A percentile compares a stretch with the other conserved stretches of the same genome.
Evolutionary conservation across 768 basidiomycete species (phyloP).

Genomic region (Kwoniella sp.): DNA sequence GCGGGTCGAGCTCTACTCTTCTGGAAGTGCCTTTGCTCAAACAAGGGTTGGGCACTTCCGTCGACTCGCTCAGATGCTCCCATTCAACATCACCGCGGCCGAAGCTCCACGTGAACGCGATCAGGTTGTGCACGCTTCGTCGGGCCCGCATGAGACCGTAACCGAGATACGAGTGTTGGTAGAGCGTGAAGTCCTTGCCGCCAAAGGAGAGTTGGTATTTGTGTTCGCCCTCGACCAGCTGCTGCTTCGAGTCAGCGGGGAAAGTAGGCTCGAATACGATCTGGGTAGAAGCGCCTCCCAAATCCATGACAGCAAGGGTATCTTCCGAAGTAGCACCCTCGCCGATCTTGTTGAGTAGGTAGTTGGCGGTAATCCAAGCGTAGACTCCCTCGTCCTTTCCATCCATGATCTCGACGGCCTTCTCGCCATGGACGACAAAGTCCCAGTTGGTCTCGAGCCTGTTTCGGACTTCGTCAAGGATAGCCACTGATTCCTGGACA

Average conservation of each 20-base stretch:
- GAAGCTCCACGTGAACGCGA: conserved; percentile 77
- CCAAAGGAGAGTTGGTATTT: conserved; percentile 81
- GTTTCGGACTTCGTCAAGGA: conserved; percentile 71
- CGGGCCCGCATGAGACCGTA: conserved; percentile 92
- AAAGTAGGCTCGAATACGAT: conserved; percentile 90
- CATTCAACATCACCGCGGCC: conserved; percentile 55
- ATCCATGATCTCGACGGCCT: conserved; percentile 85
- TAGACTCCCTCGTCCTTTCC: conserved; percentile 88
- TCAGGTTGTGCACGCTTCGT: conserved; percentile 79
- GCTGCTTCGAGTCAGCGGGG: conserved; percentile 58
- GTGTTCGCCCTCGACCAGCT: conserved; percentile 80
- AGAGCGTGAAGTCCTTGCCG: conserved; percentile 71
- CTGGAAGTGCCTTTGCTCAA: conserved; percentile 69
- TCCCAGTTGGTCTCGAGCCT: conserved; percentile 67
- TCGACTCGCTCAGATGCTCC: conserved; percentile 54
- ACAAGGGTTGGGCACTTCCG: conserved; percentile 75
- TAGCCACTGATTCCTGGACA: conserved; percentile 65
- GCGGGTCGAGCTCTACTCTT: conserved; percentile 67
- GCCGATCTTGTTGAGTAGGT: conserved; percentile 75
- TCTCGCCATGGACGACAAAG: conserved; percentile 65
- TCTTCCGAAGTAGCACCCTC: conserved; percentile 60
- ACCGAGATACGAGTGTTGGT: conserved; percentile 97
- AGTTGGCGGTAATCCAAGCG: conserved; percentile 98
- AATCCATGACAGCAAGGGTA: conserved; percentile 88
- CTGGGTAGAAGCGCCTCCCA: conserved; percentile 96